phyloP scores from a whole-genome alignment of 2,329 filamentous ascomycete genomes.

The Clonostachys byssicola region DNA sequence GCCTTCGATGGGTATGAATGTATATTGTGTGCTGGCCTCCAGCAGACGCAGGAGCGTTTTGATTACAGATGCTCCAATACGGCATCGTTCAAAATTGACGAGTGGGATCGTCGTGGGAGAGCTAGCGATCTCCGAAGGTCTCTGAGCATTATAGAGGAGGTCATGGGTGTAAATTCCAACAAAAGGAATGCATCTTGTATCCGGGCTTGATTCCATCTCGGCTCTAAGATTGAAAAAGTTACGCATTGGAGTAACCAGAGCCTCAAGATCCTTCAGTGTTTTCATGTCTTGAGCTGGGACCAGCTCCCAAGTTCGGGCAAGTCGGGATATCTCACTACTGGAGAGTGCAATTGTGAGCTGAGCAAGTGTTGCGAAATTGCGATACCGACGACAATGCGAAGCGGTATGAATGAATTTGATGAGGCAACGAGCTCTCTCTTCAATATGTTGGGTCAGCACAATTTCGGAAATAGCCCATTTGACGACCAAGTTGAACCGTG shows the following conservation, averaged over 20 bases:
- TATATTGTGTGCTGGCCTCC: constrained; percentile 72
- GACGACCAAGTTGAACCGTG: constrained; percentile 83
- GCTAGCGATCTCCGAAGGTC: constrained; percentile 69
- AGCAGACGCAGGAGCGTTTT: constrained; percentile 77
- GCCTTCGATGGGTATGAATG: constrained; percentile 70
- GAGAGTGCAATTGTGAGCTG: constrained; percentile 76
- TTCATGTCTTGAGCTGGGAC: constrained; percentile 62
- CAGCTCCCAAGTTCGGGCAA: constrained; percentile 67
- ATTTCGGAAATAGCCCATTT: constrained; percentile 83
- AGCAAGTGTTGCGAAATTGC: constrained; percentile 81
- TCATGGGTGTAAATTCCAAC: constrained; percentile 83
- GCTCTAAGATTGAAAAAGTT: constrained; percentile 75
- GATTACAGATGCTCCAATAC: constrained; percentile 70
- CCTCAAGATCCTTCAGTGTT: constrained; percentile 65
- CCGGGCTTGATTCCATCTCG: constrained; percentile 70
- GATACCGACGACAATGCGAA: constrained; percentile 66
- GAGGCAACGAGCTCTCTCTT: constrained; percentile 72
- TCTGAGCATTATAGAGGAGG: constrained; percentile 75
- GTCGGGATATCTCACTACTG: constrained; percentile 65
- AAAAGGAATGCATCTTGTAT: constrained; percentile 77
- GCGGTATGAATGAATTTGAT: constrained; percentile 83
- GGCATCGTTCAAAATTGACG: constrained; percentile 80
- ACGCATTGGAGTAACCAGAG: constrained; percentile 68
- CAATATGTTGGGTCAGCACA: constrained; percentile 66
- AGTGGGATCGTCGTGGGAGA: constrained; percentile 63